phyloP scores from a whole-genome alignment of 73 alveolate genomes.

The Blepharisma stoltei region DNA sequence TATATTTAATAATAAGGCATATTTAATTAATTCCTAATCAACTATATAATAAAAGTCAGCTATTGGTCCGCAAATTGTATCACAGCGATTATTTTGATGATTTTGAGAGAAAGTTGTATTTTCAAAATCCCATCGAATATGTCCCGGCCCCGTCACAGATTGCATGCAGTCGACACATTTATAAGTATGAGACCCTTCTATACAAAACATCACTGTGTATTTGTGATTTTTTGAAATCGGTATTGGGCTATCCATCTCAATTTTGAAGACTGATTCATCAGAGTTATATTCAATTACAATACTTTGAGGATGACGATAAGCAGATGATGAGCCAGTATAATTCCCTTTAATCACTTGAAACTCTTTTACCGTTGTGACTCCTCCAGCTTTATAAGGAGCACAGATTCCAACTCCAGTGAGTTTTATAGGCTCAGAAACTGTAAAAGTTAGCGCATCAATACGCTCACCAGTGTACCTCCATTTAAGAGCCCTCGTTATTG shows the following conservation, averaged over 20 bases:
- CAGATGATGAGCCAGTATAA: background rate
- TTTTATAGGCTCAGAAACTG: background rate
- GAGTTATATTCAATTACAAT: conserved; percentile 1
- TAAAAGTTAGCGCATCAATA: background rate
- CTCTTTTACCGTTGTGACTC: background rate
- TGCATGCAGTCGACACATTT: conserved; percentile 12
- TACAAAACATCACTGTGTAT: conserved; percentile 11
- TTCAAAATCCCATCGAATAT: background rate
- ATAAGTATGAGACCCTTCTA: conserved; percentile 29
- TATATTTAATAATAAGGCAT: too few species aligned
- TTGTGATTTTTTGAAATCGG: background rate
- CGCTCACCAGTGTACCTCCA: conserved; percentile 10
- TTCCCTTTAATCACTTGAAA: conserved; percentile 14
- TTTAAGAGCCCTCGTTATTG: background rate
- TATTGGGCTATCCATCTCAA: background rate
- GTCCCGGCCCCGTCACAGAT: background rate
- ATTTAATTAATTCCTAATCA: too few species aligned
- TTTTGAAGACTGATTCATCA: background rate
- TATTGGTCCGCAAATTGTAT: conserved; percentile 22
- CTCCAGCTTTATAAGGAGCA: conserved; percentile 27
- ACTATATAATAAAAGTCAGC: conserved; percentile 22
- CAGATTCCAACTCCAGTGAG: conserved; percentile 22
- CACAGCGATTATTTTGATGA: conserved; percentile 28
- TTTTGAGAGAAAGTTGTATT: conserved; percentile 16
- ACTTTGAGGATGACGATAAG: background rate